Evolutionary conservation across 208 protist species (phyloP), one percentile per base, ranked within the genome.

Genomic region (Leishmania braziliensis): DNA sequence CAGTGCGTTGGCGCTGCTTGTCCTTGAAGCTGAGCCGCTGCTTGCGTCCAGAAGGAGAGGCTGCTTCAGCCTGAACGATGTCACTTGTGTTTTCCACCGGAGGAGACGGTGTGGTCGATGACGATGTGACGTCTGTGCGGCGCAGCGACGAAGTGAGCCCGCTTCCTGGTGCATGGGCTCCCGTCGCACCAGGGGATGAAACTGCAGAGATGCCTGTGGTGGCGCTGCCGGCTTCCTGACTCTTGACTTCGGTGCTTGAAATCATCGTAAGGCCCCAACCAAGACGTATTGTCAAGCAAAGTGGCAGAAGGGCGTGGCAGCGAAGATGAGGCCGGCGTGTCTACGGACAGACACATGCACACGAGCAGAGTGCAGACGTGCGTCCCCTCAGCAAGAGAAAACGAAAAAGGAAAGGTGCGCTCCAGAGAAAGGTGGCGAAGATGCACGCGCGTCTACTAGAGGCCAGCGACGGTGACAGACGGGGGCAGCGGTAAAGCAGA

Each of bases 1-100:
- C 48, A 33, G 77, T 39, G 51, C 75, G n/a, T 56, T 77, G 74
- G 14, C 80, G 80, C 54, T 84, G 80, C 68, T 75, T 84, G 16
- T 84, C 75, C 51, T 84, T 84, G 80, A 84, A 84, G 46, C 80
- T 84, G 48, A 84, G 68, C 0, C 74, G 74, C 18, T 36, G 63
- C 36, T 84, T 84, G 14, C 66, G 53, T 43, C 74, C 74, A 50
- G 50, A 14, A 14, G 23, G 46, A 50, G 80, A 29, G 20, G 53
- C 3, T 48, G 63, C 58, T 14, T 63, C 80, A 6, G 2, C 14
- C 18, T 71, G 51, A 26, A 14, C 23, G 50, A 16, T 69, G 74
- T 71, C 72, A 29, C 46, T 48, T 48, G 50, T 53, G n/a, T 63
- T 68, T 54, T 46, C 14, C 46, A 48, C 53, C 23, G 26, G 0